Evolutionary conservation across 1,284 basidiomycete species (phyloP).

Genomic region (Cystobasidiaceae sp.): DNA sequence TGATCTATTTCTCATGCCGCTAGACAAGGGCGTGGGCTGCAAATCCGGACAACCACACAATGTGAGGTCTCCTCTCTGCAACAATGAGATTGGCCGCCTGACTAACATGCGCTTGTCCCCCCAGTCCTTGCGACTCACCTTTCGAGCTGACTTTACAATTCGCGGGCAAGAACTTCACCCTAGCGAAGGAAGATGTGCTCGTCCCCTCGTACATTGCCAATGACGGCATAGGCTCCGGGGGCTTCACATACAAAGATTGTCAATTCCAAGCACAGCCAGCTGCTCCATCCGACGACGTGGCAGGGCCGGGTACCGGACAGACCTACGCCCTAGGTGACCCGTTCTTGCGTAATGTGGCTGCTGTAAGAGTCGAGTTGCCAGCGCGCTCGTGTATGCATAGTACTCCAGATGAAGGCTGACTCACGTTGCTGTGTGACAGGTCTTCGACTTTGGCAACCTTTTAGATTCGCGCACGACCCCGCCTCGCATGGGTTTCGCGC

Average conservation of each 20-base stretch:
- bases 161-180: slow-evolving; percentile 29
- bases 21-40: slow-evolving; percentile 14
- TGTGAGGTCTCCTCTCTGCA: not conserved
- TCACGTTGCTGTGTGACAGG: not conserved
- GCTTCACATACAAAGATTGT: not conserved
- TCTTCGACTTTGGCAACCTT: slow-evolving; percentile 25
- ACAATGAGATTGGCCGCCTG: not conserved
- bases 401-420: not conserved
- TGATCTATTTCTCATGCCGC: not conserved
- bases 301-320: not conserved
- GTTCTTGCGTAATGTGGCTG: slow-evolving; percentile 19
- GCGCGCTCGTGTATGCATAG: not conserved
- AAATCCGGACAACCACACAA: slow-evolving; percentile 1
- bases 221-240: not conserved
- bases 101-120: not conserved
- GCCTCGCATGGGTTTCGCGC: slow-evolving; percentile 16
- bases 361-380: not conserved
- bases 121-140: slow-evolving; percentile 2
- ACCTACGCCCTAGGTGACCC: not conserved
- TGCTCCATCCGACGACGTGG: not conserved
- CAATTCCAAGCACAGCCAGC: not conserved
- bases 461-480: not conserved
- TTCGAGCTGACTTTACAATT: slow-evolving; percentile 34
- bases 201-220: slow-evolving; percentile 17
- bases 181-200: slow-evolving; percentile 29